phyloP scores from a whole-genome alignment of 306 rosid species.

The Malus domestica region DNA sequence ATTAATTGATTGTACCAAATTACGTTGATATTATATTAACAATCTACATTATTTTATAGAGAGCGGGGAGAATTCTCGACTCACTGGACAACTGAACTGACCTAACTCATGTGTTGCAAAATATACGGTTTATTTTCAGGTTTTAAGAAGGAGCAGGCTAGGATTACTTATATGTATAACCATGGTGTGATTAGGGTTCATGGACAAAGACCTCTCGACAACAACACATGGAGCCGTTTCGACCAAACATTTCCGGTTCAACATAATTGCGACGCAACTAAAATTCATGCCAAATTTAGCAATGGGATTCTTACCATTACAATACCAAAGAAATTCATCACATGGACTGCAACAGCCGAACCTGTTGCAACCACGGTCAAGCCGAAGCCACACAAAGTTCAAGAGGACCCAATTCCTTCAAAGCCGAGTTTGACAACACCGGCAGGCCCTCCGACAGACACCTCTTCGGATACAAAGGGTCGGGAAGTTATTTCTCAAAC shows the following conservation, averaged over 20 bases:
- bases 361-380: neutral
- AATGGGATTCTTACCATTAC: conserved; percentile 34
- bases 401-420: conserved; percentile 2
- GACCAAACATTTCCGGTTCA: conserved; percentile 31
- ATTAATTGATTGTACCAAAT: too few species aligned
- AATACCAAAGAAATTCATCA: conserved; percentile 27
- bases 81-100: neutral
- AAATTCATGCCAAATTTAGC: conserved; percentile 31
- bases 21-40: neutral
- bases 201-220: conserved; percentile 42
- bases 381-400: neutral
- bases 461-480: neutral
- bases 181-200: conserved; percentile 17
- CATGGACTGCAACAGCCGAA: conserved; percentile 10
- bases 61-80: too few species aligned
- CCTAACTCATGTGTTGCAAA: neutral
- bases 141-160: conserved; percentile 35
- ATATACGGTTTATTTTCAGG: conserved; percentile 19
- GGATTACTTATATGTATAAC: conserved; percentile 1
- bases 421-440: conserved; percentile 1
- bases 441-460: neutral
- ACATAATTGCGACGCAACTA: conserved; percentile 10
- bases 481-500: neutral
- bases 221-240: conserved; percentile 33
- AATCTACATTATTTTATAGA: too few species aligned